phyloP scores from a whole-genome alignment of 1,284 basidiomycete genomes.

The Termitomyces sp. region DNA sequence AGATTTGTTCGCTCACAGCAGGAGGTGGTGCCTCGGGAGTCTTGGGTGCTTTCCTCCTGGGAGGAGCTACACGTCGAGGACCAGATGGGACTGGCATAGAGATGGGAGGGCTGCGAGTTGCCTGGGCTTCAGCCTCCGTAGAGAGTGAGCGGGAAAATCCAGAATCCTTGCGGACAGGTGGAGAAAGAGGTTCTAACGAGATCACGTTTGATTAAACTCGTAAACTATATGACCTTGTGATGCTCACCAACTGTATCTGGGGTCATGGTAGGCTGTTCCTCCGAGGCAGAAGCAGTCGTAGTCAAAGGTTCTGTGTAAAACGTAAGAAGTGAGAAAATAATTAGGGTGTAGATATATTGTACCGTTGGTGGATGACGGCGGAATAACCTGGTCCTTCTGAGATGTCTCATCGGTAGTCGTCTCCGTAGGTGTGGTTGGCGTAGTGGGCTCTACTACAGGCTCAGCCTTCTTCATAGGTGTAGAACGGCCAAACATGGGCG shows the following conservation, averaged over 20 bases:
- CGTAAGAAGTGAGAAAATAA: neutral
- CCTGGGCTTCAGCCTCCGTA: constrained; percentile 30
- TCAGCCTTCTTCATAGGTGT: constrained; percentile 42
- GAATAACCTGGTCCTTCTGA: neutral
- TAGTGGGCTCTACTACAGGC: constrained; percentile 18
- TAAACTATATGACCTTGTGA: neutral
- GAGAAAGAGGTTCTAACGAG: neutral
- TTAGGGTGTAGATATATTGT: neutral
- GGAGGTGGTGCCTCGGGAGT: constrained; percentile 30
- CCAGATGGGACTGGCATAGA: constrained; percentile 72
- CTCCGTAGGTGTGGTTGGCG: neutral
- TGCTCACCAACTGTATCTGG: constrained; percentile 6
- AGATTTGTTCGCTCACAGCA: constrained; percentile 11
- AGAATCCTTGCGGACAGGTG: constrained; percentile 24
- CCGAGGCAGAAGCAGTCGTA: neutral
- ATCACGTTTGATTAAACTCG: constrained; percentile 1
- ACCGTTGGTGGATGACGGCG: constrained; percentile 1
- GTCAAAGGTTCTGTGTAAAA: constrained; percentile 3
- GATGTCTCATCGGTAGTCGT: neutral
- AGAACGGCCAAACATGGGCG: constrained; percentile 58
- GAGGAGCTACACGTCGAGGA: constrained; percentile 64
- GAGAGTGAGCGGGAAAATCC: constrained; percentile 30
- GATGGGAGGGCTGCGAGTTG: constrained; percentile 32
- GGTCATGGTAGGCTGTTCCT: neutral
- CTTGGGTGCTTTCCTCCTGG: constrained; percentile 57